Evolutionary conservation across 2,329 filamentous ascomycete genomes (phyloP).

Genomic region (Sclerotinia nivalis): DNA sequence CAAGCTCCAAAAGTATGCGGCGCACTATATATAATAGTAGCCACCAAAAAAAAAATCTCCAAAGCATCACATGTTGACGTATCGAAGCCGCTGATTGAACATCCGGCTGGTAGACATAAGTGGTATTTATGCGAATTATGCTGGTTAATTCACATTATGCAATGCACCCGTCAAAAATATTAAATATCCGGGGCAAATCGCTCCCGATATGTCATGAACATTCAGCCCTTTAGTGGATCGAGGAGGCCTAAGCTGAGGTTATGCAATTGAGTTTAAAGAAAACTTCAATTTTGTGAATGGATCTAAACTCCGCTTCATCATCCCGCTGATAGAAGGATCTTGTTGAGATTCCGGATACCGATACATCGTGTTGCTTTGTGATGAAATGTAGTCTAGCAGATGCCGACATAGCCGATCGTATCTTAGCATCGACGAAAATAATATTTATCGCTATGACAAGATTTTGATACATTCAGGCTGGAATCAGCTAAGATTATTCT

Average conservation of each 20-base stretch:
- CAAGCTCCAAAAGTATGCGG: background rate
- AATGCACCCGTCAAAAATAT: background rate
- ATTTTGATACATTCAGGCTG: background rate
- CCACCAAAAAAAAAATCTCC: background rate
- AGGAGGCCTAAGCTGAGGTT: background rate
- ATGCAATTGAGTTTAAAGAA: background rate
- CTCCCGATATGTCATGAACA: background rate
- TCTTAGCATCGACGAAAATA: background rate
- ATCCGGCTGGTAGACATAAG: background rate
- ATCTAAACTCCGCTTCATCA: background rate
- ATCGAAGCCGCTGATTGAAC: background rate
- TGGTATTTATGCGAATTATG: constrained; percentile 11
- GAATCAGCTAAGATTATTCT: background rate
- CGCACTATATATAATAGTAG: background rate
- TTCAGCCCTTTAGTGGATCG: background rate
- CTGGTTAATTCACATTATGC: constrained; percentile 6
- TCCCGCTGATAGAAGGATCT: background rate
- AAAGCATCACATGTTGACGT: background rate
- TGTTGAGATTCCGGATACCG: background rate
- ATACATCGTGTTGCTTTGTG: background rate
- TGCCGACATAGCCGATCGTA: background rate
- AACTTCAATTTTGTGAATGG: background rate
- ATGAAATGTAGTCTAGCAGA: background rate
- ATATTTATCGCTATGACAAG: background rate
- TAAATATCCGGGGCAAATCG: background rate